Percentiles rank a stretch among this genome's conserved stretches.
Conservation (phyloP, 1,139 yeast species). For the Blastobotrys aristatus region DNA sequence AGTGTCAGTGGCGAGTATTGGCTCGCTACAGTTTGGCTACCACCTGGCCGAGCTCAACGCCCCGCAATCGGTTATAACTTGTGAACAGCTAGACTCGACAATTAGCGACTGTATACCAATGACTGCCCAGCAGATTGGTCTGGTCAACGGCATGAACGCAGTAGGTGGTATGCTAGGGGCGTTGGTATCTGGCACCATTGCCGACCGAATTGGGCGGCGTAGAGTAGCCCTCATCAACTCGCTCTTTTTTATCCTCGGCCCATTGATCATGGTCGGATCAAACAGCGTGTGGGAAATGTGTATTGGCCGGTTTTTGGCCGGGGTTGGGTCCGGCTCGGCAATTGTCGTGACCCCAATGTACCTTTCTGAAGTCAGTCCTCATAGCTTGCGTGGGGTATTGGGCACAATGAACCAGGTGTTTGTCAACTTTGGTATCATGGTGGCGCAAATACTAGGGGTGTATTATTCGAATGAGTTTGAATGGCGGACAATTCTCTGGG, state of each 20-base stretch:
- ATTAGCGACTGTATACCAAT: constrained; percentile 53
- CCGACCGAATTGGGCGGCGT: constrained; percentile 65
- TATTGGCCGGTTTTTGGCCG: constrained; percentile 72
- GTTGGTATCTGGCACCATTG: constrained; percentile 61
- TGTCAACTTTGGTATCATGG: constrained; percentile 74
- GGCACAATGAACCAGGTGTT: constrained; percentile 88
- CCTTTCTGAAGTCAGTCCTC: constrained; percentile 75
- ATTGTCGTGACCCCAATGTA: constrained; percentile 80
- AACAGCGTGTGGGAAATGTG: constrained; percentile 43
- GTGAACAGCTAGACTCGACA: constrained; percentile 33
- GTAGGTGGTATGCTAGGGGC: constrained; percentile 86
- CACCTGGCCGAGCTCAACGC: constrained; percentile 86
- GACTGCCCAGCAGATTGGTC: constrained; percentile 62
- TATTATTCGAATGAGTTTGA: constrained; percentile 55
- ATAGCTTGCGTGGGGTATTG: constrained; percentile 60
- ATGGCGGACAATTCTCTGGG: constrained; percentile 67
- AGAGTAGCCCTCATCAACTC: constrained; percentile 54
- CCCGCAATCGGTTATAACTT: constrained; percentile 61
- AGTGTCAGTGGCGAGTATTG: constrained; percentile 51
- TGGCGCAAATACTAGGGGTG: constrained; percentile 72
- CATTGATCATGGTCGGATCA: constrained; percentile 54
- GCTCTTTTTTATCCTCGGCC: constrained; percentile 58
- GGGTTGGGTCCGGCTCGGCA: constrained; percentile 82
- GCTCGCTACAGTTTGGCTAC: constrained; percentile 83
- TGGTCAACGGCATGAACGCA: constrained; percentile 77